Evolutionary conservation across 2,329 filamentous ascomycete genomes (phyloP).

Genomic region (Pestalotiopsis sp.): DNA sequence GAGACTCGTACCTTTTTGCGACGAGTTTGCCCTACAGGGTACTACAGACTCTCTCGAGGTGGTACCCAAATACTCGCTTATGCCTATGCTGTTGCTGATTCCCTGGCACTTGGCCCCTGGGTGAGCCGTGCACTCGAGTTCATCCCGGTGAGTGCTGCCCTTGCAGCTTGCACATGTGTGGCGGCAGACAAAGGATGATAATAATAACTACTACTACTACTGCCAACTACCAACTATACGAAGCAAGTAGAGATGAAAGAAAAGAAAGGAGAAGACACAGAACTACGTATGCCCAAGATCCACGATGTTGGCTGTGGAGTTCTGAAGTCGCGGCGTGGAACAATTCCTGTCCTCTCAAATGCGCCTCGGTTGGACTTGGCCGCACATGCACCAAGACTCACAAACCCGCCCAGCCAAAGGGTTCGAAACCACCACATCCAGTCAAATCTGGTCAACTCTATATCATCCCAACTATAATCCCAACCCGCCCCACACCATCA

Average conservation of each 20-base stretch:
- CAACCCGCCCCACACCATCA: constrained; percentile 16
- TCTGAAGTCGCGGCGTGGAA: not conserved
- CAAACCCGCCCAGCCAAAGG: constrained; percentile 1
- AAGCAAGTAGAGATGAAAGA: not conserved
- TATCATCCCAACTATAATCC: constrained; percentile 14
- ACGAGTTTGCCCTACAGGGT: not conserved
- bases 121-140: constrained; percentile 9
- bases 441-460: constrained; percentile 12
- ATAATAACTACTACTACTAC: not conserved
- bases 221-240: not conserved
- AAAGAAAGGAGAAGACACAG: not conserved
- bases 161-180: constrained; percentile 10
- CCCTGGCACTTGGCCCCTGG: not conserved
- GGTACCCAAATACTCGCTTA: not conserved
- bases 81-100: not conserved
- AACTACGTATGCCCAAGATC: not conserved
- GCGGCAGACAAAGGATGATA: not conserved
- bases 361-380: not conserved
- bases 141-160: not conserved
- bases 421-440: constrained; percentile 10
- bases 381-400: not conserved
- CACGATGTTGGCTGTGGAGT: not conserved
- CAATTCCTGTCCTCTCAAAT: not conserved
- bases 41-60: not conserved
- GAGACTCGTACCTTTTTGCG: constrained; percentile 8